These are phyloP conservation scores for Calocera cornea DNA, from an alignment of 768 basidiomycete genomes.

Conservation along the genomic window DNA sequence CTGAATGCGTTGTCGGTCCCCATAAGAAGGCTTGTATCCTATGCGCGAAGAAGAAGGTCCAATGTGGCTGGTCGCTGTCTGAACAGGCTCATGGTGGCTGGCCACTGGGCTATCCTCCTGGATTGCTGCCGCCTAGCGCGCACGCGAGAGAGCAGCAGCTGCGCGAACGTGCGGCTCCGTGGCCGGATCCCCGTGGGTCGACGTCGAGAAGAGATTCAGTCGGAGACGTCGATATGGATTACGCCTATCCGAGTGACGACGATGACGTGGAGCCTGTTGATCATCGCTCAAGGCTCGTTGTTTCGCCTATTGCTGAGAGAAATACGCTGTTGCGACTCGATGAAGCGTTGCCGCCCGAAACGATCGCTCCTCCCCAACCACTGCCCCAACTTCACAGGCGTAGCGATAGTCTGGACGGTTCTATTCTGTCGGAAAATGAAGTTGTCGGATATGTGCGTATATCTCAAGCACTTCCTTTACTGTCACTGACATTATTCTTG, in stretches of 20 bases:
- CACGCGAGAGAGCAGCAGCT: neutral
- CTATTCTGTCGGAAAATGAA: neutral
- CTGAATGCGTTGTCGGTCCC: neutral
- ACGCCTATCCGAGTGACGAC: neutral
- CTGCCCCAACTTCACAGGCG: neutral
- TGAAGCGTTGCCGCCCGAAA: neutral
- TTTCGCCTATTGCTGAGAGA: neutral
- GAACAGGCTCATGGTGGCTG: neutral
- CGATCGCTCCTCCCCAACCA: neutral
- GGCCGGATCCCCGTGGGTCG: neutral
- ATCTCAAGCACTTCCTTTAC: neutral
- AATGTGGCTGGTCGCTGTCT: neutral
- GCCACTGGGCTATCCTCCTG: neutral
- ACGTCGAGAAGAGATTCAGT: neutral
- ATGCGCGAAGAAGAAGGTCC: slow-evolving; percentile 1
- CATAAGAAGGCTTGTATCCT: slow-evolving; percentile 1
- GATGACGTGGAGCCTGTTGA: neutral
- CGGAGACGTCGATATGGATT: neutral
- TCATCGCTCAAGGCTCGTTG: neutral
- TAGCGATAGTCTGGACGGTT: neutral
- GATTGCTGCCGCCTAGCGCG: neutral
- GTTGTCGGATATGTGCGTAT: neutral
- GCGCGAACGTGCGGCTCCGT: neutral
- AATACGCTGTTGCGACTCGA: neutral
- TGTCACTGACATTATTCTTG: neutral